phyloP scores from a whole-genome alignment of 164 flowering plant genomes.

The Dillenia suffruticosa region DNA sequence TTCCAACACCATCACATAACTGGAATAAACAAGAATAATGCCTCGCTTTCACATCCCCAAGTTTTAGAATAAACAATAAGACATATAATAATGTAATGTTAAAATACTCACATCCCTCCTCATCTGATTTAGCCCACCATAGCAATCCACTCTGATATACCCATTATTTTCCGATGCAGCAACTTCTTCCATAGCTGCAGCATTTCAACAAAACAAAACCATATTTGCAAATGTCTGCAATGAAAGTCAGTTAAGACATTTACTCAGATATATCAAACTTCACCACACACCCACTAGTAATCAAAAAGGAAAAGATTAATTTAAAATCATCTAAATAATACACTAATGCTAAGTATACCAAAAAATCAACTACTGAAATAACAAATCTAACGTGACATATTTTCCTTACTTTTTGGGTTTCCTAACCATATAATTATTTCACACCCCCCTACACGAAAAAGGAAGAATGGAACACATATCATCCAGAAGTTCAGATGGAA shows the following conservation, averaged over 20 bases:
- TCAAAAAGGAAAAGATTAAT: neutral
- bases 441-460: too few relatives aligned
- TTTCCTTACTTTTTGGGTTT: too few relatives aligned
- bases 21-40: conserved; percentile 26
- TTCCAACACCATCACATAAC: conserved; percentile 98
- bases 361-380: too few relatives aligned
- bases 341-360: too few relatives aligned
- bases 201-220: conserved; percentile 81
- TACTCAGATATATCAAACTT: conserved; percentile 20
- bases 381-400: too few relatives aligned
- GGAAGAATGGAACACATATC: too few relatives aligned
- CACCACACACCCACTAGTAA: neutral
- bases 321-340: too few relatives aligned
- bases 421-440: too few relatives aligned
- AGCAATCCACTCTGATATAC: conserved; percentile 92
- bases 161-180: conserved; percentile 59
- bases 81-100: neutral
- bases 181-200: conserved; percentile 75
- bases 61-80: neutral
- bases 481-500: too few relatives aligned
- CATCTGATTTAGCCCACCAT: conserved; percentile 99
- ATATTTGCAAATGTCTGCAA: conserved; percentile 70
- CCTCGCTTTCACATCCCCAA: neutral
- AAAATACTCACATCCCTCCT: conserved; percentile 77
- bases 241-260: conserved; percentile 46